Base-by-base conservation (phyloP, 1,284 basidiomycete species). In the Inonotus obliquus region DNA sequence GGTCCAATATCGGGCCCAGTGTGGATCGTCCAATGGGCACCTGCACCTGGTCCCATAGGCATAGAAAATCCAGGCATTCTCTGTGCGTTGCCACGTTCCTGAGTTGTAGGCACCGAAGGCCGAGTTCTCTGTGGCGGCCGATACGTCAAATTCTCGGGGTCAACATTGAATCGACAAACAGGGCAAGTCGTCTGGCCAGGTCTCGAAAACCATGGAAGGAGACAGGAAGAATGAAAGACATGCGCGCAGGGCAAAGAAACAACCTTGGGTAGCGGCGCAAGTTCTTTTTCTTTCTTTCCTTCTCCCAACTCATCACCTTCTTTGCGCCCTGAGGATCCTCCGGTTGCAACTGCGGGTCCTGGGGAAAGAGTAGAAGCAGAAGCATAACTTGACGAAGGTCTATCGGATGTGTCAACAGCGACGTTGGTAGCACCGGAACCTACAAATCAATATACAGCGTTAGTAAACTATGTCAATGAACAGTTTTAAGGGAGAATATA, bases 141-240 rank as follows among this genome's bases (percentile, higher is more conserved):
- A 67, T 81, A 84, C 0, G 87, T 89, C 53, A 90, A 70, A 57
- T 85, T 85, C 57, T 89, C 84, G 0, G 89, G 89, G 68, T 92
- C 89, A 59, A 92, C 80, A 65, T 92, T 85, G 67, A 91, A 91
- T 63, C 89, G 76, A 72, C 89, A 92, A 0, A 87, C 86, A 0
- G 89, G 89, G 67, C 89, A 92, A 0, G 89, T 91, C 29, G 89
- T 91, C 65, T 88, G 87, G 51, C 78, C 79, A 11, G 86, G 86
- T 61, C 86, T 77, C 6, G 87, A 83, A 71, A 91, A 91, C 89
- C 89, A 92, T 0, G 89, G 89, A 2, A 87, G 70, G 25, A 92
- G 79, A 72, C 89, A 92, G 0, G 83, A 77, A 1, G 85, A 81
- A 67, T 92, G 89, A 75, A 91, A 92, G 54, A 89, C 82, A 70